Conservation (phyloP, 2,329 filamentous ascomycete genomes). For the Raffaelea albimanens region DNA sequence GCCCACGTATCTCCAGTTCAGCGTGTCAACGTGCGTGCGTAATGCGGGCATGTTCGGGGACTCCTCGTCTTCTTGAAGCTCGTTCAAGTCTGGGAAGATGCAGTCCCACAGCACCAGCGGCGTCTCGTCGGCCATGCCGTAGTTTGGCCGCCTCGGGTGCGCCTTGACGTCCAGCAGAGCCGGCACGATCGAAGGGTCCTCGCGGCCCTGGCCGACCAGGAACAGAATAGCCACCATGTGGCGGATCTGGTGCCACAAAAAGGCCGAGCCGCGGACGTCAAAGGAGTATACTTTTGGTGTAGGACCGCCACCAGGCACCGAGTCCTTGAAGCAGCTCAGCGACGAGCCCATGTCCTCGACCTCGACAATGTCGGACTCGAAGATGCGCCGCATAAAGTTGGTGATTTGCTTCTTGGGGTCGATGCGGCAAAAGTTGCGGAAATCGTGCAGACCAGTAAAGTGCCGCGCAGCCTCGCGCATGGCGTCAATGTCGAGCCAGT, state of each 20-base stretch:
- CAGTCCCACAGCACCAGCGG: slow-evolving; percentile 96
- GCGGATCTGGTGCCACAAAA: slow-evolving; percentile 96
- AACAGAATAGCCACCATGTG: slow-evolving; percentile 93
- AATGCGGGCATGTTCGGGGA: too few species aligned
- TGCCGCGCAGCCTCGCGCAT: slow-evolving; percentile 76
- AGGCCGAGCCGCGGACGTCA: slow-evolving; percentile 79
- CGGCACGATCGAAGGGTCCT: slow-evolving; percentile 62
- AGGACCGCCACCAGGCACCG: too few species aligned
- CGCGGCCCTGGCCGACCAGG: slow-evolving; percentile 79
- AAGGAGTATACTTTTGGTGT: slow-evolving; percentile 82
- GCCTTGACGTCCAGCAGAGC: slow-evolving; percentile 63
- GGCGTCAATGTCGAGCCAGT: slow-evolving; percentile 77
- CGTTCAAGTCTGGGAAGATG: slow-evolving; percentile 47
- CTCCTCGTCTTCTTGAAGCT: too few species aligned
- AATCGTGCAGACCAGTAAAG: slow-evolving; percentile 81
- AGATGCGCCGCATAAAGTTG: slow-evolving; percentile 73
- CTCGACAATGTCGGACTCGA: slow-evolving; percentile 68
- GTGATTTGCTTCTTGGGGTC: slow-evolving; percentile 83
- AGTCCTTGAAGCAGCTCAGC: slow-evolving; percentile 47
- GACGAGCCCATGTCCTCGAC: slow-evolving; percentile 45
- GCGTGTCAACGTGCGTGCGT: slow-evolving; percentile 50
- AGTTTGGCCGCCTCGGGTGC: slow-evolving; percentile 70
- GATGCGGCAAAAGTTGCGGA: slow-evolving; percentile 93
- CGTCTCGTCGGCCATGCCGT: slow-evolving; percentile 82
- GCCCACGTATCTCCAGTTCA: slow-evolving; percentile 73